These are phyloP conservation scores for Malus hybrid DNA, from an alignment of 331 rosid genomes.

Conservation along the genomic window DNA sequence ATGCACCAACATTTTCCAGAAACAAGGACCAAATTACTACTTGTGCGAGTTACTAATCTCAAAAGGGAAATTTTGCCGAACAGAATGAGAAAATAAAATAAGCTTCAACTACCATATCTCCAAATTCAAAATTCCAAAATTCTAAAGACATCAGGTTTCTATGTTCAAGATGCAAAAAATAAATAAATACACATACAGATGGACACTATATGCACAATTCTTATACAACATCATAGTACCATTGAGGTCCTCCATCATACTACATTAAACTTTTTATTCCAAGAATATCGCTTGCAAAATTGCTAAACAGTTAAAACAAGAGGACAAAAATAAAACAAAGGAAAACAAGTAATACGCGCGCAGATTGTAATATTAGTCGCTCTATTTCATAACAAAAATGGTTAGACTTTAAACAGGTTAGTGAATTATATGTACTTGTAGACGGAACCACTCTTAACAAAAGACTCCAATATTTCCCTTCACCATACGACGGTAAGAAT, in stretches of 20 bases:
- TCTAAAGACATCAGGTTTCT: background rate
- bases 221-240: background rate
- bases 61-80: background rate
- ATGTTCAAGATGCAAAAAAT: background rate
- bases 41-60: background rate
- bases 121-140: background rate
- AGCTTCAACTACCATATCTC: background rate
- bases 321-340: background rate
- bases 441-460: background rate
- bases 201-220: background rate
- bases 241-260: background rate
- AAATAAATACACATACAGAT: background rate
- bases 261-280: no score
- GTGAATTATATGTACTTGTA: background rate
- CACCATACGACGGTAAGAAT: background rate
- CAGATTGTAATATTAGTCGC: background rate
- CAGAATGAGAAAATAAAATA: background rate
- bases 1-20: constrained; percentile 17
- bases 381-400: background rate
- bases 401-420: background rate
- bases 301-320: background rate
- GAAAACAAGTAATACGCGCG: background rate
- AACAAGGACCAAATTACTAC: constrained; percentile 17
- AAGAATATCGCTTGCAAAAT: background rate
- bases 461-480: background rate